A percentile compares a stretch with the other conserved stretches of the same genome.
These are phyloP conservation scores for Trichoderma atrobrunneum DNA, from an alignment of 2,329 filamentous ascomycete species.

Conservation along the genomic window DNA sequence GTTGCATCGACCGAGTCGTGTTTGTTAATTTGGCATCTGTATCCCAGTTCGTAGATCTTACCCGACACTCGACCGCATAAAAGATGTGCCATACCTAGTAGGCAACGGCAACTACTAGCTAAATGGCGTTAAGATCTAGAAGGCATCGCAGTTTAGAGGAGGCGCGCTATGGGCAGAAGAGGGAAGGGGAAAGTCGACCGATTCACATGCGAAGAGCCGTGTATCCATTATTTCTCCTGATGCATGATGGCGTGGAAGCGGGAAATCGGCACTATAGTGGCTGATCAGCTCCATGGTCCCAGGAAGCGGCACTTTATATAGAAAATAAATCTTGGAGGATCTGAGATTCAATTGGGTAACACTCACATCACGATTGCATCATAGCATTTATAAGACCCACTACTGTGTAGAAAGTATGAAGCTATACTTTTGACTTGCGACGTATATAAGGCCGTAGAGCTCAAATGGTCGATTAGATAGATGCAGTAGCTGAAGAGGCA, in stretches of 20 bases:
- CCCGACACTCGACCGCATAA: background rate
- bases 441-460: background rate
- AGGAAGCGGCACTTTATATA: background rate
- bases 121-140: background rate
- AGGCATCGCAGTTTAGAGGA: background rate
- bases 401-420: background rate
- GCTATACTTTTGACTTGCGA: background rate
- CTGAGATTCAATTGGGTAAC: background rate
- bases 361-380: slow-evolving; percentile 12
- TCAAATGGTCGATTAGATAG: background rate
- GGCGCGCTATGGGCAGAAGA: no score
- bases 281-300: background rate
- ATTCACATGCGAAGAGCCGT: background rate
- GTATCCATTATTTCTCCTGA: background rate
- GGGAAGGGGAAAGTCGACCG: background rate
- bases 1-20: background rate
- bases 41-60: background rate
- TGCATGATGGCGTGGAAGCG: background rate
- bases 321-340: background rate
- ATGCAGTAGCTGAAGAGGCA: background rate
- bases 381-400: background rate
- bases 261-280: slow-evolving; percentile 12
- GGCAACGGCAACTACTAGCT: background rate
- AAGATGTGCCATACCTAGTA: background rate
- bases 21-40: background rate